These are phyloP conservation scores for Heimioporus punctisporus DNA, from an alignment of 1,284 basidiomycete species.

Conservation along the genomic window DNA sequence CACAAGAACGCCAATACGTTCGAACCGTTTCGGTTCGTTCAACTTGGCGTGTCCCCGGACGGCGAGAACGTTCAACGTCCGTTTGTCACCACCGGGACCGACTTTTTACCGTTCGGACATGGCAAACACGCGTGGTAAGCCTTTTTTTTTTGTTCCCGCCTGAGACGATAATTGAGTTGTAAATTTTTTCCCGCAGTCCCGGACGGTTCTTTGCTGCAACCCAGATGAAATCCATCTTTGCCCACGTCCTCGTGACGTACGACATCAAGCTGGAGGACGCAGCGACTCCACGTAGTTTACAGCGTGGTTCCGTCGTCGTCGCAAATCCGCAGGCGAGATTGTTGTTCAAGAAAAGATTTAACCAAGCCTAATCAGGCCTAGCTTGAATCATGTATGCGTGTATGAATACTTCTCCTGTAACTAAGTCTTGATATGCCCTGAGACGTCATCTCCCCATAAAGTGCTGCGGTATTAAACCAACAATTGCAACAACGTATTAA, in stretches of 20 bases:
- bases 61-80: background rate
- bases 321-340: conserved; percentile 7
- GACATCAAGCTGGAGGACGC: conserved; percentile 30
- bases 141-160: background rate
- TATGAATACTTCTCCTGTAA: no score
- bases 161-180: no score
- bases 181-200: conserved; percentile 1
- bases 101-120: conserved; percentile 9
- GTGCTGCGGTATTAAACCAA: no score
- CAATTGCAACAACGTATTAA: no score
- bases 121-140: conserved; percentile 14
- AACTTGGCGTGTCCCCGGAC: no score
- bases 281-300: background rate
- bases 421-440: no score
- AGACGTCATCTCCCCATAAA: no score
- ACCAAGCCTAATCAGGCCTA: no score
- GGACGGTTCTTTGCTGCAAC: conserved; percentile 15
- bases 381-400: no score
- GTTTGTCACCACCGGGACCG: conserved; percentile 5
- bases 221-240: conserved; percentile 33
- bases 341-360: conserved; percentile 23
- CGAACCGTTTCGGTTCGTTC: conserved; percentile 34
- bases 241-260: conserved; percentile 29
- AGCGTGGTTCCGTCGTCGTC: background rate
- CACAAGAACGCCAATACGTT: conserved; percentile 32